Percentiles rank a stretch among this genome's conserved stretches.
phyloP scores from a whole-genome alignment of 2,329 filamentous ascomycete genomes.

The Pseudogymnoascus sp. region DNA sequence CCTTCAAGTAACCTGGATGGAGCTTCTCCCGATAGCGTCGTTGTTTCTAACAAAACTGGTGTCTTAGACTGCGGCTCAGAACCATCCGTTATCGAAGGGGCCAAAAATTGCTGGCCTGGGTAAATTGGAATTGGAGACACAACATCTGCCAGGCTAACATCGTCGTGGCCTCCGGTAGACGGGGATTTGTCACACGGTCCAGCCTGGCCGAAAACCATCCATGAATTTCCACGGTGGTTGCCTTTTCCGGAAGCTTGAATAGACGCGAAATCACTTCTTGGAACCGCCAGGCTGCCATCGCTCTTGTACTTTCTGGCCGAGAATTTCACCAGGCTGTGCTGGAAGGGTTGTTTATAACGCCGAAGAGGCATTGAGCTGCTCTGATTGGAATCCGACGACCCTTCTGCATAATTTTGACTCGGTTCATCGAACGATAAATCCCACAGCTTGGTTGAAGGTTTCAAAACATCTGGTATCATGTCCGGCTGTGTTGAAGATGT shows the following conservation, averaged over 20 bases:
- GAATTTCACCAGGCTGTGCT: neutral
- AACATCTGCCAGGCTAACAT: neutral
- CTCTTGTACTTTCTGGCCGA: neutral
- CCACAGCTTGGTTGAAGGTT: neutral
- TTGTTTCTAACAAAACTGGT: conserved; percentile 12
- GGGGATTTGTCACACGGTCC: neutral
- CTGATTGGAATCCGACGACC: neutral
- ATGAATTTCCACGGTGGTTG: neutral
- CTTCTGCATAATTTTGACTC: neutral
- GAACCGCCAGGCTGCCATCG: neutral
- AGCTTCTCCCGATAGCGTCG: conserved; percentile 11
- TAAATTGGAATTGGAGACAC: neutral
- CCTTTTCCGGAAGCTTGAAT: neutral
- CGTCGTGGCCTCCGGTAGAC: neutral
- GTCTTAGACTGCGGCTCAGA: neutral
- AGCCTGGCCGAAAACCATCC: neutral
- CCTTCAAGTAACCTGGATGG: neutral
- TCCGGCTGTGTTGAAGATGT: neutral
- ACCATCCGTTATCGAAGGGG: neutral
- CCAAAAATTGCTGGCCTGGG: neutral
- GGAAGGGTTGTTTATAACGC: neutral
- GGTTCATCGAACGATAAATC: neutral
- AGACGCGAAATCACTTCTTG: neutral
- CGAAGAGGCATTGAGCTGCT: neutral
- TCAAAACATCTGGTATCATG: neutral